These are phyloP conservation scores for Lophiostoma macrostomum DNA, from an alignment of 495 filamentous ascomycete genomes.

Conservation along the genomic window DNA sequence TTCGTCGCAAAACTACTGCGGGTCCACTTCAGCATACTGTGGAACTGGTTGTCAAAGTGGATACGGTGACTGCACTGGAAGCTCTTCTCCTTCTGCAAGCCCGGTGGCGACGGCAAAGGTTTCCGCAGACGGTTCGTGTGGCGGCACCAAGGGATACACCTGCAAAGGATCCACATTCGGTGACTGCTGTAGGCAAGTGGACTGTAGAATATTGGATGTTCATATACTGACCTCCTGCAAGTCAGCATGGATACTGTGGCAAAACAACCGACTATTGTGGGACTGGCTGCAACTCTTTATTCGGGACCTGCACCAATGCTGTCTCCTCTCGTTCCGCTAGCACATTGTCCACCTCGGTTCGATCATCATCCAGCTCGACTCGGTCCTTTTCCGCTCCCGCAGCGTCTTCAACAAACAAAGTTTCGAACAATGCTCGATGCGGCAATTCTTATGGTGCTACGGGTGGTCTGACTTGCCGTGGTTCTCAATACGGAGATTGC, in stretches of 20 bases:
- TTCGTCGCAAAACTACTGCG: background rate
- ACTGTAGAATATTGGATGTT: no score
- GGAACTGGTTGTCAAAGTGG: background rate
- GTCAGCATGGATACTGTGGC: conserved; percentile 1
- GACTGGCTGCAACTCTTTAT: background rate
- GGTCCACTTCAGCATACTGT: background rate
- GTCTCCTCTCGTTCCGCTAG: background rate
- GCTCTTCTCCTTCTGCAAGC: background rate
- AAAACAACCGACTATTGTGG: background rate
- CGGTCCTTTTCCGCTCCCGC: background rate
- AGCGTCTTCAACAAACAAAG: background rate
- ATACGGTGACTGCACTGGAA: background rate
- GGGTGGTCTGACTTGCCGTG: background rate
- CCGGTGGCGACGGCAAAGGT: background rate
- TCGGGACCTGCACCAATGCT: background rate
- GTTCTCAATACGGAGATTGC: background rate
- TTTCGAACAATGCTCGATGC: background rate
- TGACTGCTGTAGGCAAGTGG: background rate
- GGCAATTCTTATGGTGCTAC: background rate
- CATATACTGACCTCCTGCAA: no score
- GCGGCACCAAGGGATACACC: background rate
- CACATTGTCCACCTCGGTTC: background rate
- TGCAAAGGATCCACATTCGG: background rate
- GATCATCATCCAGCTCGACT: background rate
- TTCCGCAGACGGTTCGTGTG: background rate